These are phyloP conservation scores for Beauveria caledonica DNA, from an alignment of 2,329 filamentous ascomycete genomes.

Conservation along the genomic window DNA sequence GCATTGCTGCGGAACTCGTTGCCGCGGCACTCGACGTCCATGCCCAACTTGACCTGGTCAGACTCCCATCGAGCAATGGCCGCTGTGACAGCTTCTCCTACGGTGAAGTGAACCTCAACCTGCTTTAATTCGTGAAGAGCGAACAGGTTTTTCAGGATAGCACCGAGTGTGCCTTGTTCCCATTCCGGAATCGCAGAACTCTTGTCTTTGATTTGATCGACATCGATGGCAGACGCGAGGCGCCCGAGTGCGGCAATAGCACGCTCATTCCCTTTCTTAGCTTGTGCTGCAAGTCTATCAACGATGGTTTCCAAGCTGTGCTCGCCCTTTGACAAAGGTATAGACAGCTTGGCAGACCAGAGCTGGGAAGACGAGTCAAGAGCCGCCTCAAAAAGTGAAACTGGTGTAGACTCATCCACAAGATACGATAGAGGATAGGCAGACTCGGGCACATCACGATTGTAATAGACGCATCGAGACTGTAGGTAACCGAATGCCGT, in stretches of 20 bases:
- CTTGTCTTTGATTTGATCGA: slow-evolving; percentile 16
- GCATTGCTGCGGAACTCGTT: slow-evolving; percentile 30
- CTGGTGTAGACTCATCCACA: slow-evolving; percentile 19
- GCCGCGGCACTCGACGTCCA: slow-evolving; percentile 59
- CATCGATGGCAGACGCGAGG: slow-evolving; percentile 38
- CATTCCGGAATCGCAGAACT: slow-evolving; percentile 9
- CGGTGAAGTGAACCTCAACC: slow-evolving; percentile 80
- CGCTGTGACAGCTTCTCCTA: slow-evolving; percentile 80
- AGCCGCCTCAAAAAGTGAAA: slow-evolving; percentile 35
- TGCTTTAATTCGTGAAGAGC: slow-evolving; percentile 75
- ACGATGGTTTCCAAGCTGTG: slow-evolving; percentile 39
- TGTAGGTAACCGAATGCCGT: slow-evolving; percentile 38
- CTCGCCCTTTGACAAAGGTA: slow-evolving; percentile 23
- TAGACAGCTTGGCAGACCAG: slow-evolving; percentile 35
- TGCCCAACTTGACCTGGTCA: slow-evolving; percentile 61
- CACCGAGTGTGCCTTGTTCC: slow-evolving; percentile 32
- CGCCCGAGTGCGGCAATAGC: slow-evolving; percentile 76
- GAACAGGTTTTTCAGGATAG: slow-evolving; percentile 62
- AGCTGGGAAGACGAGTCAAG: slow-evolving; percentile 39
- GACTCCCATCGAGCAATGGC: slow-evolving; percentile 77
- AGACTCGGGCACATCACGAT: slow-evolving; percentile 19
- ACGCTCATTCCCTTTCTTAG: slow-evolving; percentile 73
- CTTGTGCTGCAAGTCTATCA: slow-evolving; percentile 55
- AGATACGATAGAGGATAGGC: slow-evolving; percentile 26
- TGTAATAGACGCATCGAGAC: slow-evolving; percentile 36